These are phyloP conservation scores for Moesziomyces globuligerus DNA, from an alignment of 1,284 basidiomycete genomes.

Conservation along the genomic window DNA sequence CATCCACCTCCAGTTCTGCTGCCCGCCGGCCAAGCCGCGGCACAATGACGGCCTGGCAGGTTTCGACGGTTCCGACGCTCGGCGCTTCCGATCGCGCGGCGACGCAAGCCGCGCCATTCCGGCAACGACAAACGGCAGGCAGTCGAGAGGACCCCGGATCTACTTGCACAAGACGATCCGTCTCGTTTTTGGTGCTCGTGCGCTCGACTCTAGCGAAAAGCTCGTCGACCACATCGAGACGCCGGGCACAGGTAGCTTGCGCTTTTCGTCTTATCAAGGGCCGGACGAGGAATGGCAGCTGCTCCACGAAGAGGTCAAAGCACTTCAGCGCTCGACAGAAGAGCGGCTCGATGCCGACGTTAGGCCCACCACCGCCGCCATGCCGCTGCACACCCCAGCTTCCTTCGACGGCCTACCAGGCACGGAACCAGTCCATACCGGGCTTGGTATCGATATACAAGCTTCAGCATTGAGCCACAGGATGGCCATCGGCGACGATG, in stretches of 20 bases:
- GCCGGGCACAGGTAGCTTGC: constrained; percentile 33
- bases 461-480: neutral
- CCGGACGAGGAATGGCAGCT: constrained; percentile 52
- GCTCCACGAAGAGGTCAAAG: constrained; percentile 17
- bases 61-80: constrained; percentile 15
- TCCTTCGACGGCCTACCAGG: neutral
- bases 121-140: constrained; percentile 6
- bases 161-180: constrained; percentile 57
- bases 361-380: constrained; percentile 1
- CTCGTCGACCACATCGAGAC: constrained; percentile 49
- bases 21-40: constrained; percentile 16
- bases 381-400: neutral
- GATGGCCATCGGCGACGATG: neutral
- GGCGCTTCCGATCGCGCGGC: constrained; percentile 11
- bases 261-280: constrained; percentile 49
- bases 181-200: constrained; percentile 56
- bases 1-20: constrained; percentile 61
- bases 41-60: constrained; percentile 20
- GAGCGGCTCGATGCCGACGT: neutral
- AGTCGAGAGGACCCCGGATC: constrained; percentile 28
- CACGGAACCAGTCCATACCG: neutral
- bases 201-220: constrained; percentile 50
- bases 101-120: neutral
- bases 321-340: constrained; percentile 3
- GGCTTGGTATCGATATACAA: constrained; percentile 33